A percentile compares a stretch with the other conserved stretches of the same genome.
Conservation (phyloP, 768 basidiomycete species). For the Jaapia argillacea region DNA sequence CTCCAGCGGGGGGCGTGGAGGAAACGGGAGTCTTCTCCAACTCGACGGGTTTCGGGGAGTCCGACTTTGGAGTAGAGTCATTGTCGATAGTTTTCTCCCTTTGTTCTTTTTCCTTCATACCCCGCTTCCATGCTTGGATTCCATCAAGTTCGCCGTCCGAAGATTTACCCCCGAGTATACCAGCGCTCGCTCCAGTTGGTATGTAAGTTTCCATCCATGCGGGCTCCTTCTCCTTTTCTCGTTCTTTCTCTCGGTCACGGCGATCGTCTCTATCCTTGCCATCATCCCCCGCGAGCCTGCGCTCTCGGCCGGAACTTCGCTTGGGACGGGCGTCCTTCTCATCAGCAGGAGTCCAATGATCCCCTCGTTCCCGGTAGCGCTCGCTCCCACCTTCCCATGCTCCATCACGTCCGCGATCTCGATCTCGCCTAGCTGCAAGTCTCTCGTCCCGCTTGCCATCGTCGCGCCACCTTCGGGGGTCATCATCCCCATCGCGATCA, state of each 20-base stretch:
- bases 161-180: conserved; percentile 54
- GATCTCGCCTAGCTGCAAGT: conserved; percentile 49
- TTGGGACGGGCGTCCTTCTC: conserved; percentile 62
- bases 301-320: conserved; percentile 50
- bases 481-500: conserved; percentile 36
- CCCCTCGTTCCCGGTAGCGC: conserved; percentile 35
- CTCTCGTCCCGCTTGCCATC: conserved; percentile 77
- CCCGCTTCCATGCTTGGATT: conserved; percentile 84
- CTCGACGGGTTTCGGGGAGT: conserved; percentile 8
- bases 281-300: conserved; percentile 39
- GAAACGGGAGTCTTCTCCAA: conserved; percentile 14
- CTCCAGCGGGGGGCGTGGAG: conserved; percentile 6
- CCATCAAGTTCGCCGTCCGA: conserved; percentile 65
- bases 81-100: conserved; percentile 33
- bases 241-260: conserved; percentile 45
- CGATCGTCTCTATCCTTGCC: conserved; percentile 35
- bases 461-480: conserved; percentile 71
- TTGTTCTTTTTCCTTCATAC: conserved; percentile 65
- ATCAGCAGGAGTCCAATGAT: conserved; percentile 49
- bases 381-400: conserved; percentile 36
- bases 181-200: conserved; percentile 43
- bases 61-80: conserved; percentile 7
- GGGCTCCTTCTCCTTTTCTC: conserved; percentile 71
- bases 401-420: conserved; percentile 29
- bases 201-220: conserved; percentile 91